Percentiles rank a stretch among this genome's conserved stretches.
Conservation (phyloP, 1,284 basidiomycete genomes). For the Mixia osmundae region DNA sequence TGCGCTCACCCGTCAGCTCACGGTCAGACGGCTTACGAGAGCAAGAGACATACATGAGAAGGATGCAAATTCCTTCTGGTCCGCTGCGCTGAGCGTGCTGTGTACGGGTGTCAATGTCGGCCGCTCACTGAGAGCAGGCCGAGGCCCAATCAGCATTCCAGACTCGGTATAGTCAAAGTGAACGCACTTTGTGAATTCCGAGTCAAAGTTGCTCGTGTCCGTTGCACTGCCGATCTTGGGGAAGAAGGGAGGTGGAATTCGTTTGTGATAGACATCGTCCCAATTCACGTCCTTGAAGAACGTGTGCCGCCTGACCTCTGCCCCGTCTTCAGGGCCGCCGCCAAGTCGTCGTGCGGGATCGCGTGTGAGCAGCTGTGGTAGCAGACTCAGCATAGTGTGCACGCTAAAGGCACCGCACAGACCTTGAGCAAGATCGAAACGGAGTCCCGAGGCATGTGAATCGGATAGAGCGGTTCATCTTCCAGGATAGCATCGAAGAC, state of each 20-base stretch:
- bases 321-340: slow-evolving; percentile 75
- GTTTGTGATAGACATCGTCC: slow-evolving; percentile 86
- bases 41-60: slow-evolving; percentile 46
- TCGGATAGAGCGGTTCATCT: slow-evolving; percentile 93
- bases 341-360: slow-evolving; percentile 87
- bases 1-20: no score
- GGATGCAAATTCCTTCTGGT: slow-evolving; percentile 85
- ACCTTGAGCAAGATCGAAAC: slow-evolving; percentile 89
- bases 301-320: slow-evolving; percentile 89
- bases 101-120: slow-evolving; percentile 95
- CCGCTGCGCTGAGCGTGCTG: slow-evolving; percentile 67
- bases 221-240: slow-evolving; percentile 43
- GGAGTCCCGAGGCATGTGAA: slow-evolving; percentile 97
- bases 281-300: slow-evolving; percentile 98
- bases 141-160: no score
- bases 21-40: no score
- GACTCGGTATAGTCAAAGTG: neutral
- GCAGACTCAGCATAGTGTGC: slow-evolving; percentile 2
- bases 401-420: slow-evolving; percentile 1
- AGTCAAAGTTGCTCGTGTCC: slow-evolving; percentile 60
- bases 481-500: slow-evolving; percentile 97
- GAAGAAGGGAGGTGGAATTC: slow-evolving; percentile 91
- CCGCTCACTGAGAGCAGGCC: no score
- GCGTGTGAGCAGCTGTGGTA: slow-evolving; percentile 57
- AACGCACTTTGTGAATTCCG: slow-evolving; percentile 39